Conservation (phyloP, 208 protist species). For the Lotmaria passim region DNA sequence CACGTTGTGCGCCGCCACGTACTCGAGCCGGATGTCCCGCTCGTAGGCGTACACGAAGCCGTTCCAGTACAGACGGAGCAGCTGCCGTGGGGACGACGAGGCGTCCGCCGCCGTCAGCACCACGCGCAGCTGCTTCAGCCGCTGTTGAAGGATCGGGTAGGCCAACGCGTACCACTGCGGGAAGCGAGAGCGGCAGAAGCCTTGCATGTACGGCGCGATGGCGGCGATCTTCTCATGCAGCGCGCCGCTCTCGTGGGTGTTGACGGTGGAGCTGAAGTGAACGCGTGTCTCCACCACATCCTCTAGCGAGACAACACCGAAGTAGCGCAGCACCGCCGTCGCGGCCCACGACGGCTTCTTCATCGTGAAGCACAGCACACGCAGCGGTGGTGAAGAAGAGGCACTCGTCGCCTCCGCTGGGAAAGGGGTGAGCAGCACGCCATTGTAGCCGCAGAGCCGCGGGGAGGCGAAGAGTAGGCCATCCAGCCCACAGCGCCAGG, state of each 20-base stretch:
- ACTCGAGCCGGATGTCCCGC: slow-evolving; percentile 47
- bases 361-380: slow-evolving; percentile 46
- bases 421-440: slow-evolving; percentile 11
- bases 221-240: slow-evolving; percentile 54
- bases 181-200: slow-evolving; percentile 31
- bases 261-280: slow-evolving; percentile 29
- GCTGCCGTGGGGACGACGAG: slow-evolving; percentile 14
- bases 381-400: slow-evolving; percentile 40
- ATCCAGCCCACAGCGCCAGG: slow-evolving; percentile 49
- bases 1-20: slow-evolving; percentile 73
- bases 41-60: slow-evolving; percentile 36
- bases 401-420: not conserved
- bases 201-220: slow-evolving; percentile 55
- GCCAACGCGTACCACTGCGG: slow-evolving; percentile 49
- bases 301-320: slow-evolving; percentile 50
- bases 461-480: slow-evolving; percentile 63
- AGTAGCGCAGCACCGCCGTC: slow-evolving; percentile 47
- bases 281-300: slow-evolving; percentile 45
- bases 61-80: slow-evolving; percentile 23
- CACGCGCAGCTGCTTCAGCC: slow-evolving; percentile 44
- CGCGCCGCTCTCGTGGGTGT: slow-evolving; percentile 24
- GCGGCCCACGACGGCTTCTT: slow-evolving; percentile 52
- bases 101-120: slow-evolving; percentile 36
- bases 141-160: slow-evolving; percentile 20
- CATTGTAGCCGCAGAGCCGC: slow-evolving; percentile 44